Conservation (phyloP, 2,329 filamentous ascomycete species). For the Arthrobotrys sphaeroides region DNA sequence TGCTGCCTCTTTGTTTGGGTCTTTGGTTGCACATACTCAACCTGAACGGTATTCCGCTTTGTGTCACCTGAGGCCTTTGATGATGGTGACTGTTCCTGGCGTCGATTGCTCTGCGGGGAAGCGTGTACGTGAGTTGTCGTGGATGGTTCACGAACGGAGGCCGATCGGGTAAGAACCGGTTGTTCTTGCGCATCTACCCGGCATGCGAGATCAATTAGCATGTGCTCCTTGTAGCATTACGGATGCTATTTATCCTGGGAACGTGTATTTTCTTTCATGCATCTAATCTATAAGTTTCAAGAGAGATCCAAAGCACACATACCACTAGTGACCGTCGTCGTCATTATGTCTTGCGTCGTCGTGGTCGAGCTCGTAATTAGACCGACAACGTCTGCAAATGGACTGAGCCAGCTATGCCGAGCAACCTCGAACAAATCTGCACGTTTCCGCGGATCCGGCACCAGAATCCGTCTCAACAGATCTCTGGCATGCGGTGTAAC, state of each 20-base stretch:
- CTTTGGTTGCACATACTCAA: constrained; percentile 93
- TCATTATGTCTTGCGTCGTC: constrained; percentile 82
- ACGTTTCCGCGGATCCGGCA: constrained; percentile 91
- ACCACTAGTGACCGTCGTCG: constrained; percentile 74
- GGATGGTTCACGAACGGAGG: constrained; percentile 86
- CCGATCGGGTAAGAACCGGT: constrained; percentile 60
- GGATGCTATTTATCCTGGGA: background rate
- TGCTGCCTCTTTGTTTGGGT: constrained; percentile 75
- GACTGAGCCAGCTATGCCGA: constrained; percentile 95
- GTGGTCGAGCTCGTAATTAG: constrained; percentile 97
- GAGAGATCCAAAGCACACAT: constrained; percentile 57
- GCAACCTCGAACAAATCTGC: constrained; percentile 97
- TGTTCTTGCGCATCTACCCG: constrained; percentile 65
- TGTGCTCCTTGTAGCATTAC: constrained; percentile 4
- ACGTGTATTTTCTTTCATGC: background rate
- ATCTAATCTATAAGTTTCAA: constrained; percentile 14
- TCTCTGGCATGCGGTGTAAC: constrained; percentile 96
- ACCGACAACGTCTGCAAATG: constrained; percentile 94
- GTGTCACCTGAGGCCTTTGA: constrained; percentile 77
- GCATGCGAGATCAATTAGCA: constrained; percentile 32
- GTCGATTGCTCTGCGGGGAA: constrained; percentile 62
- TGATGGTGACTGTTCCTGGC: constrained; percentile 62
- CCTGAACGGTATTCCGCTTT: constrained; percentile 93
- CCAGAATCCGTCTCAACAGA: constrained; percentile 87
- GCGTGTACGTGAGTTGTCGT: constrained; percentile 70